These are phyloP conservation scores for Coniochaeta hoffmannii DNA, from an alignment of 2,329 filamentous ascomycete species.

Conservation along the genomic window DNA sequence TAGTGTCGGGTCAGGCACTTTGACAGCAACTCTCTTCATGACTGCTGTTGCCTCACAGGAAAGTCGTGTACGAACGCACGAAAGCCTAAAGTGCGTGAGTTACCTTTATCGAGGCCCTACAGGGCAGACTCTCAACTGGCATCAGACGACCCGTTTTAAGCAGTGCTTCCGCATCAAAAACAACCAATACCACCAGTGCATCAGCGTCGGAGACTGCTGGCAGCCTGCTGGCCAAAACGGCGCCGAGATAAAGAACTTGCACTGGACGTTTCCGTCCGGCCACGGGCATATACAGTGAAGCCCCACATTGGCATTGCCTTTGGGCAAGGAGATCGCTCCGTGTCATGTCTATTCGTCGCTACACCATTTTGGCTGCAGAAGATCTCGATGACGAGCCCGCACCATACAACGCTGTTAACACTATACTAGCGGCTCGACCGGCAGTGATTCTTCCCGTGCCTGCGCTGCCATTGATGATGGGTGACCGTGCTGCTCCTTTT, in stretches of 20 bases:
- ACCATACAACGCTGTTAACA: neutral
- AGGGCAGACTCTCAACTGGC: neutral
- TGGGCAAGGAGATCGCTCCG: neutral
- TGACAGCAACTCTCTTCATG: too few species aligned
- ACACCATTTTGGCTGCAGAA: neutral
- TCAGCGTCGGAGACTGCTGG: neutral
- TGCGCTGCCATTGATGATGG: neutral
- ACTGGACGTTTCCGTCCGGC: too few species aligned
- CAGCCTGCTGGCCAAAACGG: too few species aligned
- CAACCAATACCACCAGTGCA: neutral
- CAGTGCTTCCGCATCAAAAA: neutral
- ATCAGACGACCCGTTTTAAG: neutral
- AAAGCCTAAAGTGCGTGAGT: neutral
- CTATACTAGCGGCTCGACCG: neutral
- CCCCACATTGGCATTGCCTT: neutral
- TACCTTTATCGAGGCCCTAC: neutral
- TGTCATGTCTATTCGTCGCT: neutral
- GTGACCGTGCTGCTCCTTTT: too few species aligned
- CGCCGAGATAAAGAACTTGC: neutral
- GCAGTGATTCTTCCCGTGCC: neutral
- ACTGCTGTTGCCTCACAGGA: too few species aligned
- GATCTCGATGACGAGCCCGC: neutral
- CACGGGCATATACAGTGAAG: neutral
- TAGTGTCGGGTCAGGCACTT: too few species aligned
- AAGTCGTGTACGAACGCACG: neutral